A percentile compares a stretch with the other conserved stretches of the same genome.
These are phyloP conservation scores for Aspergillus sp. DNA, from an alignment of 2,329 filamentous ascomycete species.

Conservation along the genomic window DNA sequence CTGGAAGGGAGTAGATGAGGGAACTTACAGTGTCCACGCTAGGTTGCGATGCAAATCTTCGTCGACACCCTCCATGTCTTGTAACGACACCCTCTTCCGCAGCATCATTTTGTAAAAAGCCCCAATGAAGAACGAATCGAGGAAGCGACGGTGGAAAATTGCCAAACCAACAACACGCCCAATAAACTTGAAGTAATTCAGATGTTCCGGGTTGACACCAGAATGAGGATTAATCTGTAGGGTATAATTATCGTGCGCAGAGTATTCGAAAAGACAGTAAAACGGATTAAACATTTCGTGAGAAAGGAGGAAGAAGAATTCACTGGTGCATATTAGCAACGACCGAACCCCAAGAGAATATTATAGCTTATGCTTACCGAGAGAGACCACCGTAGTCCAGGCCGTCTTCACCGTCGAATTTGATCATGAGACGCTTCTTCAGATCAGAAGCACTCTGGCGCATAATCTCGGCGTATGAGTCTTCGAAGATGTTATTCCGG, in stretches of 20 bases:
- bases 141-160: constrained; percentile 96
- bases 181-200: constrained; percentile 99
- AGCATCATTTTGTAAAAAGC: constrained; percentile 99
- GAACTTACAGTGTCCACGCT: constrained; percentile 80
- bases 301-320: constrained; percentile 98
- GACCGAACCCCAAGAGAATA: not conserved
- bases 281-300: constrained; percentile 99
- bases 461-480: constrained; percentile 98
- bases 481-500: constrained; percentile 95
- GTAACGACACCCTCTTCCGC: constrained; percentile 83
- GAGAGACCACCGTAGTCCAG: constrained; percentile 97
- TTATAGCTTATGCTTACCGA: constrained; percentile 48
- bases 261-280: constrained; percentile 99
- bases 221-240: constrained; percentile 99
- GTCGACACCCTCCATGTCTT: constrained; percentile 98
- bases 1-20: not conserved
- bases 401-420: constrained; percentile 98
- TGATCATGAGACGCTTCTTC: constrained; percentile 99
- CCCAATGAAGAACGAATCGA: constrained; percentile 98
- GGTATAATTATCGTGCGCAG: constrained; percentile 99
- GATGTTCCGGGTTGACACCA: constrained; percentile 97
- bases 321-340: constrained; percentile 52
- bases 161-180: constrained; percentile 93
- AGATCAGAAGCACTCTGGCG: constrained; percentile 91
- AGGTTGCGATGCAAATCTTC: constrained; percentile 95